phyloP scores from a whole-genome alignment of 148 eudicot genomes.

The Persicaria maculosa region DNA sequence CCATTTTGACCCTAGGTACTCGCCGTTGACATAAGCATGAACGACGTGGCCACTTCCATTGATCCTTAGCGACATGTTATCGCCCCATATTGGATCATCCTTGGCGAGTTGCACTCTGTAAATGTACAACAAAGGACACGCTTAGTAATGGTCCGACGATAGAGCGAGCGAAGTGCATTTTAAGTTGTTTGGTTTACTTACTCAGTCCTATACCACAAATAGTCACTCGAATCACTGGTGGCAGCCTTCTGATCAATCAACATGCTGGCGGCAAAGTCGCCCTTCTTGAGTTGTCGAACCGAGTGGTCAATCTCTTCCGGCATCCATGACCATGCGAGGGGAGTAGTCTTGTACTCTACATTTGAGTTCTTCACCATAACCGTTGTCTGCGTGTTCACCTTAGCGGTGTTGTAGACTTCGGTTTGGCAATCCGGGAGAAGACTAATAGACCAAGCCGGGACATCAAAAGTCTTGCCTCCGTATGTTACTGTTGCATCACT shows the following conservation, averaged over 20 bases:
- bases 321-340: slow-evolving; percentile 28
- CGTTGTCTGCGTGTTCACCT: slow-evolving; percentile 36
- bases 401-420: slow-evolving; percentile 57
- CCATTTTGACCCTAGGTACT: slow-evolving; percentile 25
- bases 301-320: slow-evolving; percentile 24
- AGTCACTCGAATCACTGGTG: slow-evolving; percentile 44
- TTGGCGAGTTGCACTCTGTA: slow-evolving; percentile 10
- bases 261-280: slow-evolving; percentile 23
- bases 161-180: no score
- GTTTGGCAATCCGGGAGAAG: slow-evolving; percentile 57
- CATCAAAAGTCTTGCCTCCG: slow-evolving; percentile 27
- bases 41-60: slow-evolving; percentile 25
- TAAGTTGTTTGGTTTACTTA: slow-evolving; percentile 14
- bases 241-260: slow-evolving; percentile 68
- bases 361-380: slow-evolving; percentile 34
- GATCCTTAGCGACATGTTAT: slow-evolving; percentile 14
- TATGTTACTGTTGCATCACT: slow-evolving; percentile 39
- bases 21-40: slow-evolving; percentile 24
- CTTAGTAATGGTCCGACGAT: neutral
- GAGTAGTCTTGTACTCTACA: slow-evolving; percentile 21
- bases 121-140: neutral
- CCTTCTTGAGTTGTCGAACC: slow-evolving; percentile 11
- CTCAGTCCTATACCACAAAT: slow-evolving; percentile 63
- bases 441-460: slow-evolving; percentile 91
- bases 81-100: slow-evolving; percentile 19